Evolutionary conservation across 2,329 filamentous ascomycete genomes (phyloP).

Genomic region (Penicillium italicum): DNA sequence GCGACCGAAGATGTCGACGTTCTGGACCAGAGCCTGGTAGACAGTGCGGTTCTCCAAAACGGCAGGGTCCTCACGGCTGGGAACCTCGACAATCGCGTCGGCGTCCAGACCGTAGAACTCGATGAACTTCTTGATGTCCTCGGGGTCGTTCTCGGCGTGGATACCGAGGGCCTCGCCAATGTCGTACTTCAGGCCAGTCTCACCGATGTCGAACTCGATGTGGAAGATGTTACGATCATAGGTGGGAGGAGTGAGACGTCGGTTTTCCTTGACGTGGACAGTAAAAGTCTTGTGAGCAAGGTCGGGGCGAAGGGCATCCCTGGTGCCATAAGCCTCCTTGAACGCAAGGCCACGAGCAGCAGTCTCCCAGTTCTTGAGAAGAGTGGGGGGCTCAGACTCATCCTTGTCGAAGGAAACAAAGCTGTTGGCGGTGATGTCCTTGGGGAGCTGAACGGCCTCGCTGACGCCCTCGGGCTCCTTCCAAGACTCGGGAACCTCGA

Average conservation of each 20-base stretch:
- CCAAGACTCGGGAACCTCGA: slow-evolving; percentile 80
- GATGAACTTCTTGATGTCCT: slow-evolving; percentile 80
- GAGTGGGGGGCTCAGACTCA: slow-evolving; percentile 63
- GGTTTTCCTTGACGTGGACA: slow-evolving; percentile 91
- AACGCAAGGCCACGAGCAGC: slow-evolving; percentile 85
- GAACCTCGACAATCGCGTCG: slow-evolving; percentile 84
- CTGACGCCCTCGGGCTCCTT: slow-evolving; percentile 57
- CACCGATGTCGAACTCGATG: slow-evolving; percentile 94
- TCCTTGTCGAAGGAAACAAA: slow-evolving; percentile 76
- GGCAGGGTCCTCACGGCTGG: slow-evolving; percentile 71
- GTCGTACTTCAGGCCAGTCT: slow-evolving; percentile 89
- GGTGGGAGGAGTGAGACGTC: slow-evolving; percentile 76
- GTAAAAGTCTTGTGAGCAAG: slow-evolving; percentile 79
- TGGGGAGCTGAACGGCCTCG: slow-evolving; percentile 49
- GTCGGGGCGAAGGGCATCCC: slow-evolving; percentile 74
- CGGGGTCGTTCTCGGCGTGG: slow-evolving; percentile 86
- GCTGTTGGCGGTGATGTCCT: slow-evolving; percentile 70
- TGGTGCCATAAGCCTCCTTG: slow-evolving; percentile 86
- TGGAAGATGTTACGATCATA: slow-evolving; percentile 99
- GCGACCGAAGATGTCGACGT: slow-evolving; percentile 93
- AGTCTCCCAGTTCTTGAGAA: slow-evolving; percentile 73
- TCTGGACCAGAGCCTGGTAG: slow-evolving; percentile 86
- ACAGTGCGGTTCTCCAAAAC: slow-evolving; percentile 84
- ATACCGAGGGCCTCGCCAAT: slow-evolving; percentile 97
- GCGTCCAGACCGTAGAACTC: slow-evolving; percentile 80